Percentiles rank a stretch among this genome's conserved stretches.
Evolutionary conservation across 352 stramenopile species (phyloP).

Genomic region (Phytophthora cactorum): DNA sequence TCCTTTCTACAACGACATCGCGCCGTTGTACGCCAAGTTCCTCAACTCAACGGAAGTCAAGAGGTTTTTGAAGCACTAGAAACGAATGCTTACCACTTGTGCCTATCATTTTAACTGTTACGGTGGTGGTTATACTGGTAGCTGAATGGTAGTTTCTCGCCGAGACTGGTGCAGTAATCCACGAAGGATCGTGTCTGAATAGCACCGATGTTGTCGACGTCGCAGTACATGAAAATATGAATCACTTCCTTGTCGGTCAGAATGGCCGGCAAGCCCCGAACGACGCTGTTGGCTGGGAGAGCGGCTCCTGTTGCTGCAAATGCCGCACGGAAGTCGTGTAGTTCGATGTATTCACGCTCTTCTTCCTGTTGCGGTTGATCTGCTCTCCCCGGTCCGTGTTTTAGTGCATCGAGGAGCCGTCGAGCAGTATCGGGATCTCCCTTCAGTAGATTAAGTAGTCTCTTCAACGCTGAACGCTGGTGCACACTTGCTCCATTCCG

Average conservation of each 20-base stretch:
- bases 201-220: slow-evolving; percentile 65
- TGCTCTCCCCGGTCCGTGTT: slow-evolving; percentile 11
- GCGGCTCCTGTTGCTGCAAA: slow-evolving; percentile 25
- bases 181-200: slow-evolving; percentile 51
- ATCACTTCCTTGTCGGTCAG: slow-evolving; percentile 65
- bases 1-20: slow-evolving; percentile 79
- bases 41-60: slow-evolving; percentile 73
- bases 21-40: slow-evolving; percentile 77
- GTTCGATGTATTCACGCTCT: slow-evolving; percentile 46
- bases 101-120: slow-evolving; percentile 2
- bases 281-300: slow-evolving; percentile 7
- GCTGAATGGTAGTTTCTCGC: slow-evolving; percentile 27
- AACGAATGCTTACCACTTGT: background rate
- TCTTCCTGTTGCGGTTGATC: slow-evolving; percentile 28
- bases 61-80: slow-evolving; percentile 51
- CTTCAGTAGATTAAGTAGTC: slow-evolving; percentile 38
- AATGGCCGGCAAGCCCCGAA: slow-evolving; percentile 16
- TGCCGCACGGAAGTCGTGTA: slow-evolving; percentile 49
- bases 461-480: slow-evolving; percentile 65
- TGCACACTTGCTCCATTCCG: slow-evolving; percentile 58
- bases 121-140: slow-evolving; percentile 1
- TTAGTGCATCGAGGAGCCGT: slow-evolving; percentile 35
- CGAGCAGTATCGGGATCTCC: slow-evolving; percentile 22
- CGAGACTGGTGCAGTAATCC: slow-evolving; percentile 42
- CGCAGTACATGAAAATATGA: slow-evolving; percentile 85